Evolutionary conservation across 805 yeast genomes (phyloP).

Genomic region (Wickerhamomyces silvicola): DNA sequence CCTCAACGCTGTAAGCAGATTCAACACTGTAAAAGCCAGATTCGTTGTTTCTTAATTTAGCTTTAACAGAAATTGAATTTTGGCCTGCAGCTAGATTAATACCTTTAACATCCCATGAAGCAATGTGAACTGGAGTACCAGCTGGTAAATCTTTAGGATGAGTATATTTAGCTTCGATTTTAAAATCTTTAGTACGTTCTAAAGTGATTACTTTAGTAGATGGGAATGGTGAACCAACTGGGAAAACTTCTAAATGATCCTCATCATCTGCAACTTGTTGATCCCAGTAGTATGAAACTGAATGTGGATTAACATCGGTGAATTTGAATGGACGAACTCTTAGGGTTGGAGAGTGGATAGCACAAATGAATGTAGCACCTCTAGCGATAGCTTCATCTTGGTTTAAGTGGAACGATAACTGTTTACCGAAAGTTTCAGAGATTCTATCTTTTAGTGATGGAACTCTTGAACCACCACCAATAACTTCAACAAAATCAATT

Average conservation of each 20-base stretch:
- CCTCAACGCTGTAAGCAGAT: constrained; percentile 92
- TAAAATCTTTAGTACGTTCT: constrained; percentile 86
- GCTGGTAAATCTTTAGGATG: constrained; percentile 64
- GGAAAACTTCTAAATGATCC: constrained; percentile 93
- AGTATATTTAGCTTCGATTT: constrained; percentile 81
- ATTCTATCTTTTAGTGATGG: constrained; percentile 85
- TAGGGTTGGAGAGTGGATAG: constrained; percentile 97
- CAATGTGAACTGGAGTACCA: constrained; percentile 58
- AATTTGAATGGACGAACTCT: constrained; percentile 98
- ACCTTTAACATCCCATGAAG: constrained; percentile 83
- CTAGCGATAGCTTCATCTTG: constrained; percentile 99
- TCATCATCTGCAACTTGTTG: constrained; percentile 86
- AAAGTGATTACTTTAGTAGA: constrained; percentile 91
- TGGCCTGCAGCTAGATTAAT: constrained; percentile 76
- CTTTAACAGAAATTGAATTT: constrained; percentile 72
- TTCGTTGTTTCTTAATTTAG: constrained; percentile 95
- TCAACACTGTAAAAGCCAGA: constrained; percentile 92
- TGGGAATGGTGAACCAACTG: constrained; percentile 88
- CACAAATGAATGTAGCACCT: constrained; percentile 99
- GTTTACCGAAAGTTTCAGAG: constrained; percentile 75
- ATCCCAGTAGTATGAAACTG: constrained; percentile 95
- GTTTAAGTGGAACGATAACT: constrained; percentile 88
- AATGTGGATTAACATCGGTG: constrained; percentile 87
- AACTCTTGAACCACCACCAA: constrained; percentile 98
- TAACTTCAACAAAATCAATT: constrained; percentile 85